Conservation (phyloP, 768 basidiomycete genomes). For the Tylopilus vinaceipallidus region DNA sequence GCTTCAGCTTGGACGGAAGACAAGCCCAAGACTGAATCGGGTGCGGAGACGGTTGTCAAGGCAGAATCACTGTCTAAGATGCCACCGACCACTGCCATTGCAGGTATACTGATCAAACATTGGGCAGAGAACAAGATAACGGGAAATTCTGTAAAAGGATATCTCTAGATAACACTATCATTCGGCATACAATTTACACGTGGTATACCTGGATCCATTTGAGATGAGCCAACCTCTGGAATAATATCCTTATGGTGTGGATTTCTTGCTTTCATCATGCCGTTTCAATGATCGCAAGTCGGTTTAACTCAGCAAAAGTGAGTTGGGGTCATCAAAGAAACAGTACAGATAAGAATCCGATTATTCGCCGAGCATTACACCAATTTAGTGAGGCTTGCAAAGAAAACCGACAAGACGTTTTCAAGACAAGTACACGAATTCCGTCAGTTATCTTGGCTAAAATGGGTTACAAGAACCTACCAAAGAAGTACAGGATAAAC, state of each 20-base stretch:
- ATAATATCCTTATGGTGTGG: background rate
- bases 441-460: background rate
- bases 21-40: constrained; percentile 21
- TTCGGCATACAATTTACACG: background rate
- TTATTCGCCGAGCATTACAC: background rate
- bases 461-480: background rate
- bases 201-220: background rate
- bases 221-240: background rate
- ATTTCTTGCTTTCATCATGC: background rate
- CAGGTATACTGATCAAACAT: constrained; percentile 79
- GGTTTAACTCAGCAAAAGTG: background rate
- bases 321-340: no score
- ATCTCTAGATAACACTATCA: constrained; percentile 32
- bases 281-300: background rate
- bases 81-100: constrained; percentile 77
- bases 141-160: constrained; percentile 42
- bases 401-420: no score
- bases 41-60: constrained; percentile 15
- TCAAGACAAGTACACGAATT: background rate
- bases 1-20: constrained; percentile 16
- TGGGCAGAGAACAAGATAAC: constrained; percentile 68
- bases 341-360: background rate
- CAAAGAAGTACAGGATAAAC: background rate
- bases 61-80: constrained; percentile 62
- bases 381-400: no score